Evolutionary conservation across 257 asterid genomes (phyloP), one percentile per base, ranked within the genome.

Genomic region (Capsicum pubescens): DNA sequence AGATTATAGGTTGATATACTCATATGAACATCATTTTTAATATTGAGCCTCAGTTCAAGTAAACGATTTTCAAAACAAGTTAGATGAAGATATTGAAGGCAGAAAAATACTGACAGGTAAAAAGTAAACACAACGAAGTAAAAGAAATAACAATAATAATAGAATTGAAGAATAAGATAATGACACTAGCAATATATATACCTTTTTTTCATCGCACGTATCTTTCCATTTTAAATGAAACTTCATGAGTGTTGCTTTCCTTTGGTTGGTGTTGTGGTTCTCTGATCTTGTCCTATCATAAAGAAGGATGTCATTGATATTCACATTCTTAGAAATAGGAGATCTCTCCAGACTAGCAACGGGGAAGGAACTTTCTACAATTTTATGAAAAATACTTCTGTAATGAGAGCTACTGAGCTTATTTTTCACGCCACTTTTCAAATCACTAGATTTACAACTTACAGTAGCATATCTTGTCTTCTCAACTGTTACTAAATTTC

Each of bases 131-230:
- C 2, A 48, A 48, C 52, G 9, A 48, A 48, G 52, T 48, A 48
- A 48, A 48, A 48, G 42, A 10, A 63, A 11, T 16, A 63, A 0
- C 11, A 5, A 3, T 64, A 64, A 44, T 64, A 64, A 26, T 11
- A 32, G 71, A 64, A 64, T 26, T 26, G 71, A 64, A 12, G 71
- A 64, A 64, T 12, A 64, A 64, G 44, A 66, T 66, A 13, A 66
- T 32, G 48, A n/a, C n/a, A 66, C 60, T 74, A 19, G 80, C 60
- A 19, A 26, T 77, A 26, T 54, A 32, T 21, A 19, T 86, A 96
- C 99, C 99, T 97, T 97, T 91, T 97, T 97, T 85, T 97, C 95
- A 79, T 89, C 95, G 92, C 99, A 95, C 88, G 98, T 91, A 61
- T 95, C 99, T 86, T 97, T 97, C 88, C 99, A 87, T 88, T 97